Percentiles rank a stretch among this genome's conserved stretches.
Evolutionary conservation across 352 stramenopile species (phyloP).

Genomic region (Thraustotheca clavata): DNA sequence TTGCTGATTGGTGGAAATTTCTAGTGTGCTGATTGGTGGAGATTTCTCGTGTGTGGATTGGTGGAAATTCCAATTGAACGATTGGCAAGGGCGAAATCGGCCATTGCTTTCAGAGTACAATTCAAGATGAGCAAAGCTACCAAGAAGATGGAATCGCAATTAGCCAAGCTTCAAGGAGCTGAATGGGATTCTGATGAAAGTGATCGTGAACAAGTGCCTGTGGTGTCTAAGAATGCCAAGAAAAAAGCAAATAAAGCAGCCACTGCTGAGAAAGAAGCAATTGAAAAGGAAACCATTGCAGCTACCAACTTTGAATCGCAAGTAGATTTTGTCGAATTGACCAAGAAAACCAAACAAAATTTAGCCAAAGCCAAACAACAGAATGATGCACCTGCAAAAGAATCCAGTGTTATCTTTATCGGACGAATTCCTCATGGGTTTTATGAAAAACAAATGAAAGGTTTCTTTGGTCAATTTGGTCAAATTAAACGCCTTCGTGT

Average conservation of each 20-base stretch:
- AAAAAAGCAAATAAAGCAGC: slow-evolving; percentile 39
- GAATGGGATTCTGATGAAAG: slow-evolving; percentile 80
- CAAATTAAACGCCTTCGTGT: slow-evolving; percentile 85
- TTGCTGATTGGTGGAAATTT: not conserved
- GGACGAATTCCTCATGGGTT: slow-evolving; percentile 94
- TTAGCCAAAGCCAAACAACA: slow-evolving; percentile 6
- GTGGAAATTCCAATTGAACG: too few relatives aligned
- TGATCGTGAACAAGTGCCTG: slow-evolving; percentile 38
- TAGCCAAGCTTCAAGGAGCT: slow-evolving; percentile 71
- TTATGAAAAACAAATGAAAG: slow-evolving; percentile 93
- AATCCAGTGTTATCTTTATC: slow-evolving; percentile 93
- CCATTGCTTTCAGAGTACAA: too few relatives aligned
- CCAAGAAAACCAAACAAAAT: slow-evolving; percentile 24
- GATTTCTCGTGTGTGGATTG: not conserved
- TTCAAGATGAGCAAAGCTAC: slow-evolving; percentile 7
- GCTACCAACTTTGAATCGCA: slow-evolving; percentile 9
- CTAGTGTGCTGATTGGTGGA: not conserved
- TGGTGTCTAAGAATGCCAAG: slow-evolving; percentile 30
- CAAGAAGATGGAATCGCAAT: slow-evolving; percentile 45
- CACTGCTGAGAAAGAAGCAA: slow-evolving; percentile 22
- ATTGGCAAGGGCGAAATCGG: slow-evolving; percentile 1
- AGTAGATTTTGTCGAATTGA: slow-evolving; percentile 18
- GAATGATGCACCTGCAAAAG: slow-evolving; percentile 29
- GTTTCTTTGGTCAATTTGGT: slow-evolving; percentile 97
- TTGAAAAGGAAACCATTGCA: slow-evolving; percentile 21